Evolutionary conservation across 1,284 basidiomycete genomes (phyloP).

Genomic region (Cutaneotrichosporon cavernicola): DNA sequence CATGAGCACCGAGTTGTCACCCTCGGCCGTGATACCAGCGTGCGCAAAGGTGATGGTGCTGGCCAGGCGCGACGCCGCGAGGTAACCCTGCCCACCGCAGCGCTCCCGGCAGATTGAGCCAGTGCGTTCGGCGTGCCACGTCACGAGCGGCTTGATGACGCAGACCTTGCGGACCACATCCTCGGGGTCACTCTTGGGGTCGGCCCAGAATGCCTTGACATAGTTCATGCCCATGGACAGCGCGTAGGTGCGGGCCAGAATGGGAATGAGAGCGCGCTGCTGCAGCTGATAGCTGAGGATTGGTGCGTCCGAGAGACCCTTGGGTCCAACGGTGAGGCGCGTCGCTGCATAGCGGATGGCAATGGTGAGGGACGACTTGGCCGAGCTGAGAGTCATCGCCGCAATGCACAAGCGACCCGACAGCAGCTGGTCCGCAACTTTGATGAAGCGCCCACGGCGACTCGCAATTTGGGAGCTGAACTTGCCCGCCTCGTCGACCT

Average conservation of each 20-base stretch:
- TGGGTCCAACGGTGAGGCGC: constrained; percentile 18
- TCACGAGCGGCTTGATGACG: constrained; percentile 24
- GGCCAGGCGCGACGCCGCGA: constrained; percentile 10
- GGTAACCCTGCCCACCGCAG: constrained; percentile 24
- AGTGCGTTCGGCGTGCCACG: constrained; percentile 20
- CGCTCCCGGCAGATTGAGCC: constrained; percentile 21
- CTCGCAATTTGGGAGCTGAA: constrained; percentile 17
- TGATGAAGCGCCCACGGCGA: constrained; percentile 21
- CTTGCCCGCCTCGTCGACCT: constrained; percentile 13
- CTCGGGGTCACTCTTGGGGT: constrained; percentile 13
- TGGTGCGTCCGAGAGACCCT: constrained; percentile 15
- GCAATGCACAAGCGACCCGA: constrained; percentile 24
- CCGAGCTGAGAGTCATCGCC: constrained; percentile 15
- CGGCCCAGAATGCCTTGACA: constrained; percentile 20
- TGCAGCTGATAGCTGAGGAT: constrained; percentile 25
- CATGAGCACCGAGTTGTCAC: constrained; percentile 25
- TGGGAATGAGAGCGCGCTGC: constrained; percentile 22
- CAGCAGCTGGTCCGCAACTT: constrained; percentile 24
- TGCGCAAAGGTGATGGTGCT: constrained; percentile 19
- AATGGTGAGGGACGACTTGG: constrained; percentile 17
- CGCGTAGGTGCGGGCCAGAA: constrained; percentile 20
- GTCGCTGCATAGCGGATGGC: constrained; percentile 22
- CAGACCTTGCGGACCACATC: constrained; percentile 18
- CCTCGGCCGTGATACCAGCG: constrained; percentile 24
- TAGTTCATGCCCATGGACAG: constrained; percentile 20